Evolutionary conservation across 495 filamentous ascomycete species (phyloP).

Genomic region (Penicillium diatomitis): DNA sequence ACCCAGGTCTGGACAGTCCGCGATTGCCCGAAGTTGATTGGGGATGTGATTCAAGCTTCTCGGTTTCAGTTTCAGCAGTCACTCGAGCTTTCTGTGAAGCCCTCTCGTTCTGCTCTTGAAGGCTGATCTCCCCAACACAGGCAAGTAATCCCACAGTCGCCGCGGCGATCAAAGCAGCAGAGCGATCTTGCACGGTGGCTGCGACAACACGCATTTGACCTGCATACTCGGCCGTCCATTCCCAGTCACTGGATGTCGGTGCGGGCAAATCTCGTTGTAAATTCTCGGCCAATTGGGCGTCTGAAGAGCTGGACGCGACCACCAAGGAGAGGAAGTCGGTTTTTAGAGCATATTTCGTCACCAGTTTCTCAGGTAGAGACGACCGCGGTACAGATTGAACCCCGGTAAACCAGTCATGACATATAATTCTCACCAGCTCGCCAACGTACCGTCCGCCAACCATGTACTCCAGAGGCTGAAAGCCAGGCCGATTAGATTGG

Average conservation of each 20-base stretch:
- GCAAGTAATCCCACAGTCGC: constrained; percentile 54
- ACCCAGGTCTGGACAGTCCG: constrained; percentile 9
- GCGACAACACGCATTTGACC: constrained; percentile 45
- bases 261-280: constrained; percentile 39
- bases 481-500: constrained; percentile 55
- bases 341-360: constrained; percentile 45
- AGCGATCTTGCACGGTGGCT: constrained; percentile 50
- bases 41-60: too few species aligned
- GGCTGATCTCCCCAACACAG: constrained; percentile 49
- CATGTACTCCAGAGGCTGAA: constrained; percentile 78
- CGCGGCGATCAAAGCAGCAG: constrained; percentile 55
- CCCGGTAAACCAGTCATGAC: constrained; percentile 48
- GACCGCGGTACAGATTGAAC: constrained; percentile 15
- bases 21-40: neutral
- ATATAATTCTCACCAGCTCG: constrained; percentile 58
- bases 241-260: constrained; percentile 29
- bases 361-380: constrained; percentile 39
- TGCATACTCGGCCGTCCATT: constrained; percentile 49
- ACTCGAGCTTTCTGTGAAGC: too few species aligned
- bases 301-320: constrained; percentile 31
- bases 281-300: constrained; percentile 32
- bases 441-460: constrained; percentile 66
- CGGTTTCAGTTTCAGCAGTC: too few species aligned
- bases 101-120: constrained; percentile 8
- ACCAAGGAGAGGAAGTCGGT: constrained; percentile 58